A percentile compares a stretch with the other conserved stretches of the same genome.
phyloP scores from a whole-genome alignment of 768 basidiomycete genomes.

The Clitopilus hobsonii region DNA sequence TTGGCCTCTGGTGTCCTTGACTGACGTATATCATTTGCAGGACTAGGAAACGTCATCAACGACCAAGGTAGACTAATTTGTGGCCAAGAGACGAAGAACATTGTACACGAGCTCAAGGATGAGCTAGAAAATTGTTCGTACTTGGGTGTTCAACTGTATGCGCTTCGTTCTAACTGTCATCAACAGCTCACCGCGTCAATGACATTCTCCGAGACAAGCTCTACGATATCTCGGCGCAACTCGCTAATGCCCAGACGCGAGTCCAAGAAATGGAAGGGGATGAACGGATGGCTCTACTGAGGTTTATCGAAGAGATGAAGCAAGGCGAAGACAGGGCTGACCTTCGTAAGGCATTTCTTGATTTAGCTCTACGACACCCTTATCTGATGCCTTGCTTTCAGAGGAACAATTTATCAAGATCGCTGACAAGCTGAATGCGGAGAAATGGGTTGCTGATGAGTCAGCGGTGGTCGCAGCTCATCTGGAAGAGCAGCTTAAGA shows the following conservation, averaged over 20 bases:
- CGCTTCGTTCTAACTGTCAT: too few species aligned
- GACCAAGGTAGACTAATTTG: neutral
- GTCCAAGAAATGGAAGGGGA: slow-evolving; percentile 31
- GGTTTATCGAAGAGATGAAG: slow-evolving; percentile 12
- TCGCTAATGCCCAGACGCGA: slow-evolving; percentile 26
- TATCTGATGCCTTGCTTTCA: neutral
- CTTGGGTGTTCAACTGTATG: neutral
- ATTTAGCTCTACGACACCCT: neutral
- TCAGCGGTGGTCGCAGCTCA: neutral
- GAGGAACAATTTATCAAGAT: neutral
- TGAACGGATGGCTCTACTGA: slow-evolving; percentile 16
- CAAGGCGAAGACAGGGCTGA: neutral
- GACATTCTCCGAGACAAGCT: slow-evolving; percentile 36
- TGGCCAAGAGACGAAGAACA: neutral
- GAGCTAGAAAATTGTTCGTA: neutral
- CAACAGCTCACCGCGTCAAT: slow-evolving; percentile 29
- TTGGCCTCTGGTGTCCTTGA: neutral
- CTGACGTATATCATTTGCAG: neutral
- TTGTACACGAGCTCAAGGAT: neutral
- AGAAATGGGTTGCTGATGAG: neutral
- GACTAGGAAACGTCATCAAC: neutral
- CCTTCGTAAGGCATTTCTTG: neutral
- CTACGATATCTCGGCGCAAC: slow-evolving; percentile 24
- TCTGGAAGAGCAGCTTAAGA: neutral
- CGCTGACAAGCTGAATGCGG: neutral